Conservation (phyloP, 2,329 filamentous ascomycete species). For the Lanzia echinophila region DNA sequence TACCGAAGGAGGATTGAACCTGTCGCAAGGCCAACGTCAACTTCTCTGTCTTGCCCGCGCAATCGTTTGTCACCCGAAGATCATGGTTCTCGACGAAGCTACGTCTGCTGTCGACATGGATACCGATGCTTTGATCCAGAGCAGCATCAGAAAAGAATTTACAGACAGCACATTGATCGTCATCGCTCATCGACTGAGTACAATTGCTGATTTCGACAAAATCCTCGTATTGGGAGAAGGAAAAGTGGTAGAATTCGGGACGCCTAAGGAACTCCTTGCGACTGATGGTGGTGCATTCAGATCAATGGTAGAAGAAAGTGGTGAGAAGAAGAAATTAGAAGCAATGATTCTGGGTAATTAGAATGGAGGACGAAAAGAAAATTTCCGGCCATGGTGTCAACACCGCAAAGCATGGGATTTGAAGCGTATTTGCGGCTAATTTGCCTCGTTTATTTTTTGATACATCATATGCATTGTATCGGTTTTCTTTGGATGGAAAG, state of each 20-base stretch:
- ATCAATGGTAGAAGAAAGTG: constrained; percentile 57
- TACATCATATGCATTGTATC: too few species aligned
- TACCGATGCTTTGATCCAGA: constrained; percentile 68
- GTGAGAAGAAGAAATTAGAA: constrained; percentile 40
- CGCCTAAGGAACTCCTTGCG: constrained; percentile 55
- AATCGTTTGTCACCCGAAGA: constrained; percentile 64
- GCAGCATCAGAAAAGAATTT: constrained; percentile 66
- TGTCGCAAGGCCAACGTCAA: constrained; percentile 71
- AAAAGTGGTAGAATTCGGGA: constrained; percentile 59
- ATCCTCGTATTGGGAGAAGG: constrained; percentile 67
- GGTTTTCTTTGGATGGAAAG: too few species aligned
- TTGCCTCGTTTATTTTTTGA: too few species aligned
- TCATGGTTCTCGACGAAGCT: constrained; percentile 76
- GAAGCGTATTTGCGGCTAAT: too few species aligned
- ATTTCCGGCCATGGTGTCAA: too few species aligned
- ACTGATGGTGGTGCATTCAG: constrained; percentile 43
- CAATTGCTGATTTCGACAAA: constrained; percentile 69
- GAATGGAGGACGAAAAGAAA: too few species aligned
- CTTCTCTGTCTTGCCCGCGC: constrained; percentile 68
- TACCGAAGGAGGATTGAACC: constrained; percentile 65
- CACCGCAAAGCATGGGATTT: too few species aligned
- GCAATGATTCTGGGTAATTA: constrained; percentile 13
- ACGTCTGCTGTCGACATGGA: constrained; percentile 73
- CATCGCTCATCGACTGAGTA: constrained; percentile 70
- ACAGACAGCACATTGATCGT: constrained; percentile 62